Evolutionary conservation across 768 basidiomycete genomes (phyloP), one percentile per base, ranked within the genome.

Genomic region (Collybia nuda): DNA sequence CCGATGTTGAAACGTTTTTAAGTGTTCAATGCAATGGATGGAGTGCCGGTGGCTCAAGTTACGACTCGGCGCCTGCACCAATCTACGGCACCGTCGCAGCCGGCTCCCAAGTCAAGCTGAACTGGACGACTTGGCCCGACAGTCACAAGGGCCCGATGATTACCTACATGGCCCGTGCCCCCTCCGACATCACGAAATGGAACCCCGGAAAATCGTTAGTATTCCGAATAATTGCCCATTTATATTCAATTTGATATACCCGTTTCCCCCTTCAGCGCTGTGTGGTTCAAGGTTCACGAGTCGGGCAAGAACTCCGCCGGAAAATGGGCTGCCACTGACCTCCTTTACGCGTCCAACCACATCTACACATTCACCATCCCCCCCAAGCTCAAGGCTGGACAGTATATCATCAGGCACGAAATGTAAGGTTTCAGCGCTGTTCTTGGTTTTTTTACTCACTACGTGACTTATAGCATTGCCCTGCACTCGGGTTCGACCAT

Each of bases 231-330:
- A 4, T 26, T 26, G 3, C 24, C n/a, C 18, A 11, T 24, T n/a
- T 15, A 3, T 2, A 19, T 17, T 9, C 2, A 44, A 6, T 5
- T n/a, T n/a, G n/a, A 18, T 8, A 2, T 18, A 21, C 23, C n/a
- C 24, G 11, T 36, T 5, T 29, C 9, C 5, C 38, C 3, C 2
- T n/a, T 19, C 38, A 77, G 75, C 19, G 72, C 72, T 14, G 76
- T 78, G 4, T 79, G 78, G 79, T 78, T 78, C 72, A 79, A 79
- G 57, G 70, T 79, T 14, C 68, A 68, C n/a, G 60, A 79, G 49
- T 40, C 63, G 23, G 79, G 79, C n/a, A 77, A 76, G 58, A 68
- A 65, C 8, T 52, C 69, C 2, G 69, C 68, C 44, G 77, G 76
- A 6, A 66, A 67, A 40, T 77, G 76, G 78, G 76, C 75, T 2